Conservation (phyloP, 176 grass and related monocot genomes). For the Musa schizocarpa region DNA sequence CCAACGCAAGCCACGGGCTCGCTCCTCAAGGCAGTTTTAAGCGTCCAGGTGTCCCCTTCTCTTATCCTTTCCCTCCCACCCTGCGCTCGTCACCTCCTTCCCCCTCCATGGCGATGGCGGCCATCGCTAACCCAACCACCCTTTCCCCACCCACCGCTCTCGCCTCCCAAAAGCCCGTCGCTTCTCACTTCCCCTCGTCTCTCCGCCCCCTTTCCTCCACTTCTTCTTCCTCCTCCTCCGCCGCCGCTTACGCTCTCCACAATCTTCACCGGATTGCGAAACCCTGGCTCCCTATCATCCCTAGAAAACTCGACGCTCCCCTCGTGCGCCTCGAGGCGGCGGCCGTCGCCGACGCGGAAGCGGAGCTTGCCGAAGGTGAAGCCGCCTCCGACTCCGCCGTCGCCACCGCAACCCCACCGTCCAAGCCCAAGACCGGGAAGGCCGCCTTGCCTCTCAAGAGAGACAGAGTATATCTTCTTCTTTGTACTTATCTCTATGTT, state of each 20-base stretch:
- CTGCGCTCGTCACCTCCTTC: background rate
- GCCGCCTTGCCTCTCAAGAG: constrained; percentile 86
- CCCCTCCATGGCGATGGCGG: background rate
- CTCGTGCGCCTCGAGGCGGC: constrained; percentile 32
- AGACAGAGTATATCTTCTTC: constrained; percentile 50
- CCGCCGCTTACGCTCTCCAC: constrained; percentile 23
- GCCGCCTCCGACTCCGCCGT: constrained; percentile 21
- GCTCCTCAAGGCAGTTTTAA: no score
- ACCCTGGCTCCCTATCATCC: constrained; percentile 33
- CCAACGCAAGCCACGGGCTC: no score
- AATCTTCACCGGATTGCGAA: constrained; percentile 21
- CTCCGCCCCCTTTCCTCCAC: background rate
- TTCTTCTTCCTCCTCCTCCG: constrained; percentile 13
- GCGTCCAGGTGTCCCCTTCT: background rate
- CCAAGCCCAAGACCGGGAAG: constrained; percentile 78
- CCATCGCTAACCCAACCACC: background rate
- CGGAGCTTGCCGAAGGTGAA: constrained; percentile 27
- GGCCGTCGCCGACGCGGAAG: constrained; percentile 39
- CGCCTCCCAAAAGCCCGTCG: background rate
- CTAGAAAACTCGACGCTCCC: constrained; percentile 29
- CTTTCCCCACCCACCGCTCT: background rate
- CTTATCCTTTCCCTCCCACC: constrained; percentile 16
- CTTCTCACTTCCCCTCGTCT: background rate
- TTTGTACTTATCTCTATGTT: background rate
- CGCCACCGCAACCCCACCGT: constrained; percentile 31